Evolutionary conservation across 768 basidiomycete genomes (phyloP).

Genomic region (Mycena amicta): DNA sequence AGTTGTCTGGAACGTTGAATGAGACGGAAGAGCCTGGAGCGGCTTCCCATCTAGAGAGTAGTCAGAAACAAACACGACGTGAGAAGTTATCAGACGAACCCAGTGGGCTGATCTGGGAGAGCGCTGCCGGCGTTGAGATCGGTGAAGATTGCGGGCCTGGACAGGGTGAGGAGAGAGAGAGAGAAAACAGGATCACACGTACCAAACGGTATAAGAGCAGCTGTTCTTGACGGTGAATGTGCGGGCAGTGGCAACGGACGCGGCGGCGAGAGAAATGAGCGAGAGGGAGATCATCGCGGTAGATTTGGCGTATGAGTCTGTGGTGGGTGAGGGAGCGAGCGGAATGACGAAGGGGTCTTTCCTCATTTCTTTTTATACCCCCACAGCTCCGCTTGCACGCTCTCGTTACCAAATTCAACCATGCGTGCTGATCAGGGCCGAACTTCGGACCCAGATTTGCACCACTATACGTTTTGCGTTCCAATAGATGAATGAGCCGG

Average conservation of each 20-base stretch:
- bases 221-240: constrained; percentile 44
- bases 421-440: no score
- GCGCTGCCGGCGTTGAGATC: constrained; percentile 38
- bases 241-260: constrained; percentile 30
- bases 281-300: neutral
- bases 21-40: constrained; percentile 27
- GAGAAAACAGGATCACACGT: constrained; percentile 3
- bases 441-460: no score
- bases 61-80: neutral
- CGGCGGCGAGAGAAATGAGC: constrained; percentile 14
- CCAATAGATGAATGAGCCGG: no score
- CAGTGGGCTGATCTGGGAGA: constrained; percentile 36
- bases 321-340: no score
- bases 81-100: neutral
- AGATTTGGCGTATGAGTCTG: no score
- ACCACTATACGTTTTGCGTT: no score
- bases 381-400: no score
- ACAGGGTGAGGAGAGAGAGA: neutral
- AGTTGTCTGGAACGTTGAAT: constrained; percentile 49
- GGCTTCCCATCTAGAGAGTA: constrained; percentile 23
- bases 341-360: no score
- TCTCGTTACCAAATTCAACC: no score
- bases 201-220: constrained; percentile 53
- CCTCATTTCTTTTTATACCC: no score
- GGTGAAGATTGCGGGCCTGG: constrained; percentile 37